Evolutionary conservation across 345 rosid species (phyloP).

Genomic region (Pistacia atlantica): DNA sequence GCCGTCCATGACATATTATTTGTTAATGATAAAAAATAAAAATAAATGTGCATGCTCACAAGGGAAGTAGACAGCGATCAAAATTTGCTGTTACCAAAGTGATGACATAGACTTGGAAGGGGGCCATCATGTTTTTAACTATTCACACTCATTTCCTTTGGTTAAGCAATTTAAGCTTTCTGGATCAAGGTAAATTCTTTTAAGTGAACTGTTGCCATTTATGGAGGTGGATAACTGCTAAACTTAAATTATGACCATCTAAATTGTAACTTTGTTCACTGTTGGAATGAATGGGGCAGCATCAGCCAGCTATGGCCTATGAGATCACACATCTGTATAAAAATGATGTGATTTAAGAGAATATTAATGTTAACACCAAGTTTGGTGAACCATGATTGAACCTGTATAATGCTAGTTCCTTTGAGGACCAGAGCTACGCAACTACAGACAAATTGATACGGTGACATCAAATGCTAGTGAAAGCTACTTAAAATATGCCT

Average conservation of each 20-base stretch:
- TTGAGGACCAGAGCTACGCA: slow-evolving; percentile 14
- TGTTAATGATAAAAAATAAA: too few relatives aligned
- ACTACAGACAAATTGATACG: not conserved
- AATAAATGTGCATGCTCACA: too few relatives aligned
- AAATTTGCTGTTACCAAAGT: not conserved
- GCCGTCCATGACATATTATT: too few relatives aligned
- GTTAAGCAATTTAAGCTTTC: not conserved
- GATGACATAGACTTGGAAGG: not conserved
- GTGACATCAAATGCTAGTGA: not conserved
- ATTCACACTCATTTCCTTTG: not conserved
- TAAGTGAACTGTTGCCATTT: not conserved
- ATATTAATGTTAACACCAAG: not conserved
- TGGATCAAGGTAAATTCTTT: not conserved
- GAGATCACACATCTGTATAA: not conserved
- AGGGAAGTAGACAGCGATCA: too few relatives aligned
- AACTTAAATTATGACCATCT: not conserved
- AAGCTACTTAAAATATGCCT: not conserved
- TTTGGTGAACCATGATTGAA: slow-evolving; percentile 20
- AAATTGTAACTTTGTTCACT: not conserved
- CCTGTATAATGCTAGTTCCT: slow-evolving; percentile 3
- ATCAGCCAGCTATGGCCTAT: not conserved
- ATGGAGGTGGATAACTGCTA: not conserved
- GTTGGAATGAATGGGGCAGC: not conserved
- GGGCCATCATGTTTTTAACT: too few relatives aligned
- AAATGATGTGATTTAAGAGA: slow-evolving; percentile 20